These are phyloP conservation scores for Colletotrichum musicola DNA, from an alignment of 2,329 filamentous ascomycete species.

Conservation along the genomic window DNA sequence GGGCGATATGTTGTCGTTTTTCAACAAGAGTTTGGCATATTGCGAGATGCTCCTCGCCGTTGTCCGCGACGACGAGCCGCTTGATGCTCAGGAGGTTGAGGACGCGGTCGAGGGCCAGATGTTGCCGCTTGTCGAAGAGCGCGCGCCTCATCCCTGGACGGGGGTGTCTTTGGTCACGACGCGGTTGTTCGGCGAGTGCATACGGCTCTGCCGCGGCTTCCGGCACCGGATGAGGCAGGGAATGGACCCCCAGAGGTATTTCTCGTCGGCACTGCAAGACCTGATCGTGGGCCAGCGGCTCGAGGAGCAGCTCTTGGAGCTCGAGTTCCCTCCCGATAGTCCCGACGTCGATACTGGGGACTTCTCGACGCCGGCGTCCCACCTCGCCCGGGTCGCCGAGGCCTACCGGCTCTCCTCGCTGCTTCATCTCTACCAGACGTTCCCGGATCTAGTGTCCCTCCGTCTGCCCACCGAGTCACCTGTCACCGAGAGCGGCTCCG, in stretches of 20 bases:
- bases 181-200: slow-evolving; percentile 49
- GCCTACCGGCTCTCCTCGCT: slow-evolving; percentile 53
- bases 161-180: slow-evolving; percentile 51
- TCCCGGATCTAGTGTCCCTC: slow-evolving; percentile 48
- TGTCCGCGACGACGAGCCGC: slow-evolving; percentile 48
- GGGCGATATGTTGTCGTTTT: slow-evolving; percentile 50
- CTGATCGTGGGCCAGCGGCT: slow-evolving; percentile 51
- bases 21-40: slow-evolving; percentile 55
- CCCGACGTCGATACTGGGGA: slow-evolving; percentile 47
- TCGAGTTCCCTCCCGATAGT: slow-evolving; percentile 44
- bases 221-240: slow-evolving; percentile 43
- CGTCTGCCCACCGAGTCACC: slow-evolving; percentile 44
- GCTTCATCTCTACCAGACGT: slow-evolving; percentile 55
- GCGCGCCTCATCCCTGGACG: slow-evolving; percentile 52
- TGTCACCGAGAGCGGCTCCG: slow-evolving; percentile 33
- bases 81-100: slow-evolving; percentile 24
- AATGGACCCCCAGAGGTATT: slow-evolving; percentile 42
- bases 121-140: slow-evolving; percentile 17
- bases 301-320: slow-evolving; percentile 50
- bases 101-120: not conserved
- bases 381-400: slow-evolving; percentile 52
- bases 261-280: slow-evolving; percentile 45
- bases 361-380: slow-evolving; percentile 42
- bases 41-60: slow-evolving; percentile 56
- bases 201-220: slow-evolving; percentile 52